These are phyloP conservation scores for Trichoderma koningiopsis DNA, from an alignment of 2,329 filamentous ascomycete genomes.

Conservation along the genomic window DNA sequence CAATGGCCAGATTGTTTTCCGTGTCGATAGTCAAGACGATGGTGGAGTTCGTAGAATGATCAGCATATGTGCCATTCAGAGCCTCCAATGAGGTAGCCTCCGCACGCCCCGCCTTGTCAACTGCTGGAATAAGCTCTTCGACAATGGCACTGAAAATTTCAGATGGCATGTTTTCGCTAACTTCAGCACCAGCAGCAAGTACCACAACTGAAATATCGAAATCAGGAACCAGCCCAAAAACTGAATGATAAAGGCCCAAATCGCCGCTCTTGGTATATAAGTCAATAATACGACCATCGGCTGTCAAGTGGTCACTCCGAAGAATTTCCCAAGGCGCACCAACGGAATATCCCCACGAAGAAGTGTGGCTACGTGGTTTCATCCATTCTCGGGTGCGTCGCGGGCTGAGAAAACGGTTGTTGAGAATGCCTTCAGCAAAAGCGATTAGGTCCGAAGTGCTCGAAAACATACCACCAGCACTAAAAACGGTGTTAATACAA, in stretches of 20 bases:
- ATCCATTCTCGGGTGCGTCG: constrained; percentile 47
- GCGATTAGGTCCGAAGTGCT: constrained; percentile 46
- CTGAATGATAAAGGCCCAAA: constrained; percentile 42
- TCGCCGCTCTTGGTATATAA: constrained; percentile 49
- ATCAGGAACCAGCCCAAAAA: constrained; percentile 46
- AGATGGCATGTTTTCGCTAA: constrained; percentile 27
- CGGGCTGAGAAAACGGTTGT: constrained; percentile 44
- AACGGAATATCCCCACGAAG: constrained; percentile 39
- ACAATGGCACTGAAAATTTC: constrained; percentile 33
- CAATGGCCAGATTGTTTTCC: neutral
- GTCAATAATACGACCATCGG: constrained; percentile 43
- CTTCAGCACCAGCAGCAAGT: constrained; percentile 33
- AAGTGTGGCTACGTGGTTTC: constrained; percentile 44
- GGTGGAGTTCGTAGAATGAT: constrained; percentile 2
- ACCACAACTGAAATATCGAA: constrained; percentile 38
- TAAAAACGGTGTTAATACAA: constrained; percentile 22
- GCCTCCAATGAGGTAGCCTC: neutral
- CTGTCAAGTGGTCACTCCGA: constrained; percentile 38
- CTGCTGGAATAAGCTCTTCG: neutral
- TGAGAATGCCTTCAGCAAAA: constrained; percentile 47
- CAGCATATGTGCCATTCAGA: neutral
- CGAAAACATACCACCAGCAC: constrained; percentile 46
- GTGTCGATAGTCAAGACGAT: neutral
- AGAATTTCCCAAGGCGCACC: constrained; percentile 52
- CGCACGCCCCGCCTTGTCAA: neutral